phyloP scores from a whole-genome alignment of 805 yeast genomes.

The Kregervanrija fluxuum region DNA sequence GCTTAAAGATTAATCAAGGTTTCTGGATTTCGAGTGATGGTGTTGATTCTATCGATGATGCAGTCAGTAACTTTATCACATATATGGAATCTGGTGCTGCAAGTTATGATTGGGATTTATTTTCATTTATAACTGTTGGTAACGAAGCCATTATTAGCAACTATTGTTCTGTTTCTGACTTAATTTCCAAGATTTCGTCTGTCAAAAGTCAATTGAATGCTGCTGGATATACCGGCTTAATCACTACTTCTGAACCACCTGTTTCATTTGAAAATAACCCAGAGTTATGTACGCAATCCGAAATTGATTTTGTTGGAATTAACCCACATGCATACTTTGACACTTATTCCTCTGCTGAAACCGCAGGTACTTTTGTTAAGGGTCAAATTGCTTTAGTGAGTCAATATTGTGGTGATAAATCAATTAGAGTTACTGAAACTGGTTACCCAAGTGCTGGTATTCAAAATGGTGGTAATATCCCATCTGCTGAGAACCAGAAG shows the following conservation, averaged over 20 bases:
- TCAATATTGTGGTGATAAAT: constrained; percentile 46
- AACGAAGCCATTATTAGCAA: constrained; percentile 77
- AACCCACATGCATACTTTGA: constrained; percentile 87
- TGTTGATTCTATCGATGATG: constrained; percentile 58
- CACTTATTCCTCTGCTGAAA: constrained; percentile 46
- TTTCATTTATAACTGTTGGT: constrained; percentile 75
- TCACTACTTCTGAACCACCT: constrained; percentile 92
- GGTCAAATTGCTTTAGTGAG: constrained; percentile 54
- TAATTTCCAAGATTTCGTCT: constrained; percentile 53
- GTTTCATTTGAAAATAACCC: constrained; percentile 58
- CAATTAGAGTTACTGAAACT: constrained; percentile 70
- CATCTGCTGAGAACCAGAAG: constrained; percentile 61
- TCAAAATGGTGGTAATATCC: constrained; percentile 67
- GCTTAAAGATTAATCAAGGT: constrained; percentile 77
- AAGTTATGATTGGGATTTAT: constrained; percentile 61
- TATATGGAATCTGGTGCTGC: constrained; percentile 31
- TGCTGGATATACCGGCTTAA: constrained; percentile 72
- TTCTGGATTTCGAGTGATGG: constrained; percentile 69
- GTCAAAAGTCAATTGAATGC: constrained; percentile 50
- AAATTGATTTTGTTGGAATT: constrained; percentile 75
- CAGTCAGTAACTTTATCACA: constrained; percentile 45
- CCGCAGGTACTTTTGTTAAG: constrained; percentile 64
- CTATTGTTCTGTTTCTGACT: constrained; percentile 52
- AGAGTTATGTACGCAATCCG: constrained; percentile 58
- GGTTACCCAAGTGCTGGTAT: constrained; percentile 80